Conservation (phyloP, 2,329 filamentous ascomycete species). For the Fusarium dlaminii region DNA sequence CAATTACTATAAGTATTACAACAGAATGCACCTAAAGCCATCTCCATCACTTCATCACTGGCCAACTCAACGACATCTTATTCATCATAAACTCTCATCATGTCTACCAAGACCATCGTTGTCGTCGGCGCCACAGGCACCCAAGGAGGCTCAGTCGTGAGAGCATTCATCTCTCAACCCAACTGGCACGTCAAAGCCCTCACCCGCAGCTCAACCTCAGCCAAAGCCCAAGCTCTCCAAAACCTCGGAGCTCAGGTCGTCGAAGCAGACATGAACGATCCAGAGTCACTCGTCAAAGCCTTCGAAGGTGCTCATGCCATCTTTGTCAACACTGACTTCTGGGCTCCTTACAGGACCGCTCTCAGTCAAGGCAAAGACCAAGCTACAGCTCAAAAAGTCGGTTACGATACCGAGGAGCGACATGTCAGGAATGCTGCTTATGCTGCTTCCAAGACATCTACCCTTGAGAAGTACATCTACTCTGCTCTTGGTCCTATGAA, state of each 20-base stretch:
- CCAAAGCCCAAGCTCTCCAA: constrained; percentile 51
- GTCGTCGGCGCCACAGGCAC: constrained; percentile 59
- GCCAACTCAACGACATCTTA: background rate
- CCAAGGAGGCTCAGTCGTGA: constrained; percentile 60
- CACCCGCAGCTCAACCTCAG: constrained; percentile 54
- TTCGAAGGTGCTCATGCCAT: constrained; percentile 57
- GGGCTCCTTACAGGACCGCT: constrained; percentile 53
- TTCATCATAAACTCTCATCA: background rate
- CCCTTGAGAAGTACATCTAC: constrained; percentile 57
- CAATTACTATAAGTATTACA: background rate
- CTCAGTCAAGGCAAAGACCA: constrained; percentile 49
- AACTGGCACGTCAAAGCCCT: constrained; percentile 56
- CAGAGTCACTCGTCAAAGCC: constrained; percentile 48
- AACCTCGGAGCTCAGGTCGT: constrained; percentile 54
- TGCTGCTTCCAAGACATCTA: constrained; percentile 54
- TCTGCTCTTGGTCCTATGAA: constrained; percentile 59
- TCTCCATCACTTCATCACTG: background rate
- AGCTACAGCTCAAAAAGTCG: constrained; percentile 49
- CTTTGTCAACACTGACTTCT: constrained; percentile 64
- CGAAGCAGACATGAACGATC: constrained; percentile 54
- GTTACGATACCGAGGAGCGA: constrained; percentile 56
- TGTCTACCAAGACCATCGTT: constrained; percentile 47
- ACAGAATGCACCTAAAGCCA: rapidly evolving
- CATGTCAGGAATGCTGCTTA: constrained; percentile 65
- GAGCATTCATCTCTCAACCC: constrained; percentile 50